These are phyloP conservation scores for Eucalyptus cloeziana DNA, from an alignment of 345 rosid genomes.

Conservation along the genomic window DNA sequence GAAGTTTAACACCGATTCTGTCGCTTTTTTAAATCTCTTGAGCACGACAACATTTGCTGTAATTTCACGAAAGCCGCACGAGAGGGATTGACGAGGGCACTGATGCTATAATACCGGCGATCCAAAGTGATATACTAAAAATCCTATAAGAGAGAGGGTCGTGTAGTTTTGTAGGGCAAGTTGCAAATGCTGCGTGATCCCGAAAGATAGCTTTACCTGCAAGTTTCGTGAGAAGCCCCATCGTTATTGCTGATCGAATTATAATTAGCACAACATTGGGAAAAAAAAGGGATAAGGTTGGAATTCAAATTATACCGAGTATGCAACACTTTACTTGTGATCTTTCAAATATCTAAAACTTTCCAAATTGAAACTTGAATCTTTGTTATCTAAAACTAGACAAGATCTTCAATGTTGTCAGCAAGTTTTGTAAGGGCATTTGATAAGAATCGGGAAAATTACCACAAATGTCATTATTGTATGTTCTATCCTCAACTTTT, in stretches of 20 bases:
- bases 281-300: no score
- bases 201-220: neutral
- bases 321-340: no score
- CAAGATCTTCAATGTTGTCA: neutral
- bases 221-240: neutral
- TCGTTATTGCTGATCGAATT: no score
- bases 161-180: neutral
- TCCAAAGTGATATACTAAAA: neutral
- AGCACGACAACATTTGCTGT: neutral
- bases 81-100: neutral
- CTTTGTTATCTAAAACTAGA: neutral
- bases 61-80: neutral
- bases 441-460: neutral
- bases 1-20: neutral
- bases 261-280: no score
- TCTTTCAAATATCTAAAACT: no score
- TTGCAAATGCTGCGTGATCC: neutral
- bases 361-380: no score
- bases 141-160: neutral
- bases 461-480: neutral
- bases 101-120: neutral
- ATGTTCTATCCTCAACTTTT: neutral
- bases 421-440: neutral
- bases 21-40: neutral
- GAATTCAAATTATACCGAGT: no score